A percentile compares a stretch with the other conserved stretches of the same genome.
Evolutionary conservation across 2,329 filamentous ascomycete species (phyloP).

Genomic region (Chrysoporthe austroafricana): DNA sequence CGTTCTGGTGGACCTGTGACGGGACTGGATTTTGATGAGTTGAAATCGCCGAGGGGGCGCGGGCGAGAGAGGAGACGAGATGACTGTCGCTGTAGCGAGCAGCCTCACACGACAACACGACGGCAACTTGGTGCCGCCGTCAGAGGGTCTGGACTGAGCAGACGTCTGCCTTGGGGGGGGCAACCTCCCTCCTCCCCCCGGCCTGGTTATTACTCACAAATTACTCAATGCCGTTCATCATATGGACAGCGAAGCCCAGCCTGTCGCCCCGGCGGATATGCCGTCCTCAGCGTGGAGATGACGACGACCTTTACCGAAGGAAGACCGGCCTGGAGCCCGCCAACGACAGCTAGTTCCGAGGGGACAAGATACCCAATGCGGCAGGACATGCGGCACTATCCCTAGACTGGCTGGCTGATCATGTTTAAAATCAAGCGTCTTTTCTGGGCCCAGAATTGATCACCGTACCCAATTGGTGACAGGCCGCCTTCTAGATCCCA

Average conservation of each 20-base stretch:
- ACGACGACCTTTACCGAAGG: constrained; percentile 1
- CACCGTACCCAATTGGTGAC: constrained; percentile 13
- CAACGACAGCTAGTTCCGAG: constrained; percentile 5
- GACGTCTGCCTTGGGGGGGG: background rate
- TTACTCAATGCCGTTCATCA: background rate
- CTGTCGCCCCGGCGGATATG: background rate
- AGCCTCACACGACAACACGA: background rate
- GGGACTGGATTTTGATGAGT: background rate
- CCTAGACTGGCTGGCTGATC: background rate
- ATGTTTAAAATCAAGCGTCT: constrained; percentile 25
- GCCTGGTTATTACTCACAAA: too few species aligned
- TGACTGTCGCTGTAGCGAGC: too few species aligned
- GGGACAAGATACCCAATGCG: constrained; percentile 6
- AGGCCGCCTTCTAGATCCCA: background rate
- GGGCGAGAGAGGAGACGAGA: too few species aligned
- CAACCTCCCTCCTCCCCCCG: background rate
- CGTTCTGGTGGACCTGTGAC: background rate
- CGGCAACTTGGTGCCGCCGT: background rate
- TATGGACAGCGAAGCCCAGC: background rate
- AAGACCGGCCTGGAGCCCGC: background rate
- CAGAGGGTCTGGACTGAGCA: background rate
- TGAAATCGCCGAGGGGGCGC: too few species aligned
- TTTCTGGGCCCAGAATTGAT: constrained; percentile 16
- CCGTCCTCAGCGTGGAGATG: background rate
- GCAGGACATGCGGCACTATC: background rate